Evolutionary conservation across 2,329 filamentous ascomycete genomes (phyloP), one percentile per base, ranked within the genome.

Genomic region (Ophiocordyceps sinensis): DNA sequence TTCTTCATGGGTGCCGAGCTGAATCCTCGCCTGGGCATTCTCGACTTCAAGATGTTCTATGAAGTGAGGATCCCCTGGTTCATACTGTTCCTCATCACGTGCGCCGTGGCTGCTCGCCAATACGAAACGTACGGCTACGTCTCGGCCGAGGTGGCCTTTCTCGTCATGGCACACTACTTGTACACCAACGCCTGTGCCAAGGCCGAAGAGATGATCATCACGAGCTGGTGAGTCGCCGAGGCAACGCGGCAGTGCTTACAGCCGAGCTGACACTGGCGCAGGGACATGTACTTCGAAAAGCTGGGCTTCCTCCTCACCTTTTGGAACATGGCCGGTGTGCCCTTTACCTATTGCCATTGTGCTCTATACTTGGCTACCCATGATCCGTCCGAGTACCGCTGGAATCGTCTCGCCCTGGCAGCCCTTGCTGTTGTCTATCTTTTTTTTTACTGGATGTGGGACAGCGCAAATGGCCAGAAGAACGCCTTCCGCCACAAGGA

Each of bases 281-380:
- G 57, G 81, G 86, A 94, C 54, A 93, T 94, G 82, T 93, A 91
- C 68, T 88, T 86, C 53, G 86, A 94, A 69, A 94, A 94, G 66
- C 87, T 84, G 75, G 86, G 86, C 42, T 94, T 94, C 68, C 93
- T 94, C 85, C 75, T 94, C 48, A 93, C 89, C 60, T 94, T 94
- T 75, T 94, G 86, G 86, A 94, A 94, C 64, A 69, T 94, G 60
- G 86, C 87, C 37, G 87, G 86, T 50, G 87, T 94, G 19, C 86
- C 86, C 12, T 71, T 94, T 39, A 85, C 78, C 42, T 94, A 94
- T 71, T 93, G 86, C 67, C 86, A 94, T 68, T 91, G 84, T 71
- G 88, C 83, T 36, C 76, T 94, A 52, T 94, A 84, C 64, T 72
- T 94, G 39, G 86, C 85, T 49, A 87, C 82, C 61, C 85, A 91